Evolutionary conservation across 2,329 filamentous ascomycete species (phyloP).

Genomic region (Xylaria sp.): DNA sequence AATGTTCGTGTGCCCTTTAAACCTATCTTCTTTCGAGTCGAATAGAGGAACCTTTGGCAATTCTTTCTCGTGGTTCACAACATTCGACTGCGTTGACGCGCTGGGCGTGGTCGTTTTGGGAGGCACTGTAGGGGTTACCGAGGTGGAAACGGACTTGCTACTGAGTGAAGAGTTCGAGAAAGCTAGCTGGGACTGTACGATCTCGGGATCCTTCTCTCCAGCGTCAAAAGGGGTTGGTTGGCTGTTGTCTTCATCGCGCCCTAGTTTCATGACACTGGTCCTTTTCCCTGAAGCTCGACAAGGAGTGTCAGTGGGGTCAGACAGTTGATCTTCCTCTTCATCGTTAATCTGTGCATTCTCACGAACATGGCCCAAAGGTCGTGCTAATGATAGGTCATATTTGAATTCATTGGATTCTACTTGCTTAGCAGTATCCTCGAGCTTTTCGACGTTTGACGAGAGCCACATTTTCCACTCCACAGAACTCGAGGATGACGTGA

Average conservation of each 20-base stretch:
- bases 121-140: background rate
- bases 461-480: conserved; percentile 62
- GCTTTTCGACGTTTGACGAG: conserved; percentile 56
- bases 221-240: conserved; percentile 24
- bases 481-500: conserved; percentile 44
- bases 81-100: conserved; percentile 11
- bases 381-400: conserved; percentile 31
- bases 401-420: conserved; percentile 20
- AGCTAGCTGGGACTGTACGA: background rate
- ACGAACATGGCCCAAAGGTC: conserved; percentile 49
- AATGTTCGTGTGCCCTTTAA: conserved; percentile 12
- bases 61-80: conserved; percentile 18
- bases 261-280: background rate
- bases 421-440: conserved; percentile 44
- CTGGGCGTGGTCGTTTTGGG: background rate
- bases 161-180: background rate
- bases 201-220: background rate
- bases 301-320: background rate
- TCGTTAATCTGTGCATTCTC: conserved; percentile 57
- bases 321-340: conserved; percentile 39
- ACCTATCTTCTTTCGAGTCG: conserved; percentile 24
- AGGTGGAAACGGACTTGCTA: background rate
- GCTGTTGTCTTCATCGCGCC: background rate
- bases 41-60: conserved; percentile 30
- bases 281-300: background rate